Base-by-base conservation (phyloP, 768 basidiomycete genomes). In the Mycena epipterygia region DNA sequence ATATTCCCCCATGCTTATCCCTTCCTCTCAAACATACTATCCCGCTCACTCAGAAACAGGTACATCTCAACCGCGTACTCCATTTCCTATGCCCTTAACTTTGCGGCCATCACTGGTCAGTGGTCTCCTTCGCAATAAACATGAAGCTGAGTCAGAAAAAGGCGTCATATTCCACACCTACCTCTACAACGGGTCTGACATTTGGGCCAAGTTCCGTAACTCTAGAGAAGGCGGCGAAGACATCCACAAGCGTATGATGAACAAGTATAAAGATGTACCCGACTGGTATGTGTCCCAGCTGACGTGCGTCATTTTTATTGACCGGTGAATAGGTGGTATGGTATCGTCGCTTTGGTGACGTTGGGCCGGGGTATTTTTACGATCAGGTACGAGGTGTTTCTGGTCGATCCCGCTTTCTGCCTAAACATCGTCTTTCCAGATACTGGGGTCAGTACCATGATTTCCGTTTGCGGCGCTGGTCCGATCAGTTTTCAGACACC, bases 161-260 rank as follows among this genome's bases (percentile, higher is more conserved):
- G 63, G 51, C 32, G 56, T 64, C 27, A 42, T 64, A 29, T 27
- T 64, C 52, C 52, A 64, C 52, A 64, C 63, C 16, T 64, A 64
- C 27, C 52, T 64, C 7, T 64, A 64, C 32, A 53, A 64, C 29
- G 63, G 52, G 8, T 55, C 63, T 5, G 63, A 64, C 4, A 64
- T 64, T 19, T 64, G 52, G 63, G 52, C 52, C 13, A 64, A 64
- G 29, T 52, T 64, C 30, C 52, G 52, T 39, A 55, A 55, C 11
- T 32, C 63, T 29, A 21, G 63, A 33, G 52, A 46, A 12, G 63
- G 63, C 30, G 51, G 52, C 35, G 63, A 64, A 35, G 63, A 64
- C n/a, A 64, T 64, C n/a, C 63, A 64, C 52, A 64, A 64, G 41
- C 63, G 63, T 14, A 52, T 64, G 21, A 64, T 64, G 63, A 64